Conservation (phyloP, 345 rosid genomes). For the Nasturtium officinale region DNA sequence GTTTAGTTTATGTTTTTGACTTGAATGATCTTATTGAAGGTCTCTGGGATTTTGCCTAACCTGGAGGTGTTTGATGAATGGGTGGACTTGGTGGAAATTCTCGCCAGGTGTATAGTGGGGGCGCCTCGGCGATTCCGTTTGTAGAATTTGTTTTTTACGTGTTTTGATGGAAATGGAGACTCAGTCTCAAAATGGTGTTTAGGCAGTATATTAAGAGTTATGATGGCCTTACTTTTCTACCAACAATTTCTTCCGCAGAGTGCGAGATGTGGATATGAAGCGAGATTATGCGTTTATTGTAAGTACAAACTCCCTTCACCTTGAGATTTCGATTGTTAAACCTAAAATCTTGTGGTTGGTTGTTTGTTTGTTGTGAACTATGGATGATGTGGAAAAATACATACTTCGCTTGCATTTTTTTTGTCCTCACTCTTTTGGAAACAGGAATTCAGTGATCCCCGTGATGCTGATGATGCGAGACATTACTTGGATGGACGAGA, state of each 20-base stretch:
- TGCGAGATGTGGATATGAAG: conserved; percentile 99
- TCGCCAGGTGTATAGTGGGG: conserved; percentile 42
- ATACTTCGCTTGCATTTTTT: conserved; percentile 1
- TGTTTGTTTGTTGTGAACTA: neutral
- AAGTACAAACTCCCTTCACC: conserved; percentile 30
- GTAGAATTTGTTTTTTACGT: conserved; percentile 55
- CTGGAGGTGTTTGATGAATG: conserved; percentile 95
- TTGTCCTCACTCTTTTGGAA: neutral
- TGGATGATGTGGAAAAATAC: conserved; percentile 20
- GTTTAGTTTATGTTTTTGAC: conserved; percentile 66
- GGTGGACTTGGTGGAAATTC: conserved; percentile 76
- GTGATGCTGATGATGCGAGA: conserved; percentile 97
- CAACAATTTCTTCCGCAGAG: conserved; percentile 89
- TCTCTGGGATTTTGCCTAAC: conserved; percentile 89
- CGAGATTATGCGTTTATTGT: conserved; percentile 97
- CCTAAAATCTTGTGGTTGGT: neutral
- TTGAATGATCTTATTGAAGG: conserved; percentile 98
- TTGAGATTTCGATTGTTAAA: neutral
- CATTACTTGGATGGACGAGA: conserved; percentile 79
- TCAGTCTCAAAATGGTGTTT: conserved; percentile 89
- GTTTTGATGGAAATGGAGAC: conserved; percentile 75
- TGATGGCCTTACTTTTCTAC: conserved; percentile 99
- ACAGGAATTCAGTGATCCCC: conserved; percentile 92
- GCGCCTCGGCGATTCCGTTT: conserved; percentile 47
- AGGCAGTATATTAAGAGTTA: conserved; percentile 71